Conservation (phyloP, 2,329 filamentous ascomycete genomes). For the Microascus cirrosus region DNA sequence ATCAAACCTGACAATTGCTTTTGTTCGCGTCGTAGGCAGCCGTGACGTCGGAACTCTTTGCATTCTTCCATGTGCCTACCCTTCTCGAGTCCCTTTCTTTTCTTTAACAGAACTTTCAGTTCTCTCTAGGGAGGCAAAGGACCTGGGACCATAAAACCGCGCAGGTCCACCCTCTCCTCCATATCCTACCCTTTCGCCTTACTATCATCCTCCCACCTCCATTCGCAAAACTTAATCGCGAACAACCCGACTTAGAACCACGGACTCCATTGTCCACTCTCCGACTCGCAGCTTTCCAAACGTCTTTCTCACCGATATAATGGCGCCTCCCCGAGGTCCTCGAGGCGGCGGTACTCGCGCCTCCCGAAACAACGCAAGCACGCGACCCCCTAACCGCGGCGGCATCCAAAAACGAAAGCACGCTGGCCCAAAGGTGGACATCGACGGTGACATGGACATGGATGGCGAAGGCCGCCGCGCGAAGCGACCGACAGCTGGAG, state of each 20-base stretch:
- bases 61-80: neutral
- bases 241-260: neutral
- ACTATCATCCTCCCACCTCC: neutral
- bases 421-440: conserved; percentile 27
- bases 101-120: neutral
- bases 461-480: conserved; percentile 24
- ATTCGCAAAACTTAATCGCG: neutral
- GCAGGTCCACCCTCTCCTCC: neutral
- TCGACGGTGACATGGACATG: conserved; percentile 52
- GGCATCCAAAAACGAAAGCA: conserved; percentile 40
- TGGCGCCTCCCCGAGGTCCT: conserved; percentile 13
- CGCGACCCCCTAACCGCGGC: conserved; percentile 17
- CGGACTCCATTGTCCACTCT: neutral
- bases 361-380: conserved; percentile 7
- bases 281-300: neutral
- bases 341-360: conserved; percentile 8
- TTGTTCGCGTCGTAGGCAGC: neutral
- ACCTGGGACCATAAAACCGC: neutral
- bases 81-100: neutral
- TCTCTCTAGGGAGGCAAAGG: conserved; percentile 7
- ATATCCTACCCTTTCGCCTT: neutral
- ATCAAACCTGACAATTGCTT: neutral
- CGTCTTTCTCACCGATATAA: neutral
- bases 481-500: conserved; percentile 12
- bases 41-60: neutral